A percentile compares a stretch with the other conserved stretches of the same genome.
Conservation (phyloP, 1,284 basidiomycete species). For the Moesziomyces sp. region DNA sequence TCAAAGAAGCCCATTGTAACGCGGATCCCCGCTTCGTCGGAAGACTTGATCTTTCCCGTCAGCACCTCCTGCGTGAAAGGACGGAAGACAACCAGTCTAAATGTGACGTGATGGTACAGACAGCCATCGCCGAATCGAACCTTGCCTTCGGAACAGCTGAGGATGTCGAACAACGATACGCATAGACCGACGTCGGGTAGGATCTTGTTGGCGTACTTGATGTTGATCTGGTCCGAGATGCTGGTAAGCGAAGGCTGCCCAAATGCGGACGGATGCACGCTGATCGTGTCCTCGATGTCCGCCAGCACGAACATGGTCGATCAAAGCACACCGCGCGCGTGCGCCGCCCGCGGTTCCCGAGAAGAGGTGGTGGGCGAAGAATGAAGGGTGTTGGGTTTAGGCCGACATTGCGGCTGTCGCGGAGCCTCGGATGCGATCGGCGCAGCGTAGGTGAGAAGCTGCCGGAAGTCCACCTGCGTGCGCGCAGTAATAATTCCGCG, state of each 20-base stretch:
- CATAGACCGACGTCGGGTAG: constrained; percentile 92
- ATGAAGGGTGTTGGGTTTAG: too few relatives aligned
- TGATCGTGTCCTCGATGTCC: constrained; percentile 76
- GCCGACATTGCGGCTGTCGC: not conserved
- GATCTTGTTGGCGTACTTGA: constrained; percentile 92
- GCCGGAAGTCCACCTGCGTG: not conserved
- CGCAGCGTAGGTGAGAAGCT: not conserved
- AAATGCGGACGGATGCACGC: constrained; percentile 81
- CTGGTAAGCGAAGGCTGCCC: constrained; percentile 78
- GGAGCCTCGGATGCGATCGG: not conserved
- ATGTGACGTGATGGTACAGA: constrained; percentile 93
- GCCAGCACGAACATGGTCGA: constrained; percentile 57
- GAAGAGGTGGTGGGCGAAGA: too few relatives aligned
- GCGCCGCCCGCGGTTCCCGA: too few relatives aligned
- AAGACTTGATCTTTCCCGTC: constrained; percentile 80
- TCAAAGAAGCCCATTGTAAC: constrained; percentile 93
- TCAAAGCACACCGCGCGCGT: not conserved
- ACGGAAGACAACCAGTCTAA: constrained; percentile 88
- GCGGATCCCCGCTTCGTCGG: constrained; percentile 75
- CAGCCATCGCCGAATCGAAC: constrained; percentile 94
- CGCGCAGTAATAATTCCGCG: too few relatives aligned
- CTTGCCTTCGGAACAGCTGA: constrained; percentile 87
- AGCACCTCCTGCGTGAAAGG: constrained; percentile 92
- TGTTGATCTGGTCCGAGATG: constrained; percentile 82
- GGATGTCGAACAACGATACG: constrained; percentile 86